Conservation (phyloP, 176 grass and related monocot species). For the Alopecurus myosuroides region DNA sequence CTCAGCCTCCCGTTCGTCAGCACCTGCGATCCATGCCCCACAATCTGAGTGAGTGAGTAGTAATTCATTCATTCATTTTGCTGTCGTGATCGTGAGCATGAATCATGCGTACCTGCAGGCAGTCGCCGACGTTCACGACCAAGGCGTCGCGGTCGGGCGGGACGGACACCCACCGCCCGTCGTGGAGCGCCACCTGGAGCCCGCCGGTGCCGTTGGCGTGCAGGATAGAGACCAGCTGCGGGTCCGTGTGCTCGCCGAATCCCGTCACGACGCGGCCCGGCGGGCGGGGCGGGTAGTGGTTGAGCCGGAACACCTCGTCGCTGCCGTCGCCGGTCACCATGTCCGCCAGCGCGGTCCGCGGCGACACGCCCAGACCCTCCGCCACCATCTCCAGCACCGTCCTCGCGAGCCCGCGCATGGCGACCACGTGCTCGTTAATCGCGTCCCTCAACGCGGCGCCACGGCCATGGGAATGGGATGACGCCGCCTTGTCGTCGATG, state of each 20-base stretch:
- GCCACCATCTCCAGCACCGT: constrained; percentile 55
- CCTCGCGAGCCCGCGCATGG: constrained; percentile 39
- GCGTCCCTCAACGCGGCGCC: constrained; percentile 38
- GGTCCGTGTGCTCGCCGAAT: constrained; percentile 93
- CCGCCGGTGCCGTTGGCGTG: constrained; percentile 55
- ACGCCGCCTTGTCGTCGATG: constrained; percentile 11
- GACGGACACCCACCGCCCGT: constrained; percentile 66
- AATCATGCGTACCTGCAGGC: constrained; percentile 79
- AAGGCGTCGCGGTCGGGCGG: constrained; percentile 62
- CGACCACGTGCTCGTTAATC: constrained; percentile 40
- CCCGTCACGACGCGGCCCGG: constrained; percentile 49
- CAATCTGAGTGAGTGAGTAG: no score
- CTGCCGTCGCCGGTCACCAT: constrained; percentile 35
- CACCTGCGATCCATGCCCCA: no score
- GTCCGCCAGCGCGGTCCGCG: constrained; percentile 30
- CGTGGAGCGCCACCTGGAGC: constrained; percentile 62
- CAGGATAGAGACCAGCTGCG: constrained; percentile 78
- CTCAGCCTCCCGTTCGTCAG: constrained; percentile 79
- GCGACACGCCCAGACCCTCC: constrained; percentile 50
- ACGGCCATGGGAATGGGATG: background rate
- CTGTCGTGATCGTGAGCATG: no score
- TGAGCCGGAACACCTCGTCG: constrained; percentile 70
- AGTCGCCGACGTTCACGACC: constrained; percentile 82
- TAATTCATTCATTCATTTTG: no score
- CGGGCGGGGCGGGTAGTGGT: constrained; percentile 83